A percentile compares a stretch with the other conserved stretches of the same genome.
Evolutionary conservation across 345 rosid species (phyloP).

Genomic region (Euphorbia pulcherrima): DNA sequence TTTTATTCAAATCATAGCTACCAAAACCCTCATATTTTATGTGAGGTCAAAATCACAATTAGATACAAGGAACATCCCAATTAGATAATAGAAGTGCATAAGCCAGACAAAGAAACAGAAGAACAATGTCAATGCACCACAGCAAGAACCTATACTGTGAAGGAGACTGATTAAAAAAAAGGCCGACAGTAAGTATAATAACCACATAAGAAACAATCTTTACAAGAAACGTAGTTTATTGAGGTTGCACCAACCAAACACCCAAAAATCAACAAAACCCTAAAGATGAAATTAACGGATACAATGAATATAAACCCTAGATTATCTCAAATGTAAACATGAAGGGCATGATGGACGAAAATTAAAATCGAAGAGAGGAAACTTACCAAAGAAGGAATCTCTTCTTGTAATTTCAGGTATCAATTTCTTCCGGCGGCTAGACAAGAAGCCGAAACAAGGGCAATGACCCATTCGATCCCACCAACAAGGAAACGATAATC

Average conservation of each 20-base stretch:
- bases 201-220: too few relatives aligned
- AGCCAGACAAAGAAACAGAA: not conserved
- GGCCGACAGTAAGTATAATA: too few relatives aligned
- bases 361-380: not conserved
- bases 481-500: not conserved
- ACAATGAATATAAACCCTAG: not conserved
- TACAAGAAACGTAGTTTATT: not conserved
- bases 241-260: slow-evolving; percentile 2
- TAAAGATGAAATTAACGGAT: not conserved
- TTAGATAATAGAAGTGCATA: not conserved
- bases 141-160: too few relatives aligned
- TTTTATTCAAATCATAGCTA: not conserved
- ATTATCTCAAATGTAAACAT: not conserved
- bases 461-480: slow-evolving; percentile 42
- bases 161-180: too few relatives aligned
- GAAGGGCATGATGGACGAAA: not conserved
- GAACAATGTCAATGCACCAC: not conserved
- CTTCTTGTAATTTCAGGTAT: slow-evolving; percentile 6
- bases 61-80: not conserved
- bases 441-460: slow-evolving; percentile 44
- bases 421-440: slow-evolving; percentile 23
- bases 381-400: slow-evolving; percentile 9
- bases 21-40: not conserved
- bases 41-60: not conserved
- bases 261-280: not conserved